These are phyloP conservation scores for Fraxinus cuspidata DNA, from an alignment of 257 asterid genomes.

Conservation along the genomic window DNA sequence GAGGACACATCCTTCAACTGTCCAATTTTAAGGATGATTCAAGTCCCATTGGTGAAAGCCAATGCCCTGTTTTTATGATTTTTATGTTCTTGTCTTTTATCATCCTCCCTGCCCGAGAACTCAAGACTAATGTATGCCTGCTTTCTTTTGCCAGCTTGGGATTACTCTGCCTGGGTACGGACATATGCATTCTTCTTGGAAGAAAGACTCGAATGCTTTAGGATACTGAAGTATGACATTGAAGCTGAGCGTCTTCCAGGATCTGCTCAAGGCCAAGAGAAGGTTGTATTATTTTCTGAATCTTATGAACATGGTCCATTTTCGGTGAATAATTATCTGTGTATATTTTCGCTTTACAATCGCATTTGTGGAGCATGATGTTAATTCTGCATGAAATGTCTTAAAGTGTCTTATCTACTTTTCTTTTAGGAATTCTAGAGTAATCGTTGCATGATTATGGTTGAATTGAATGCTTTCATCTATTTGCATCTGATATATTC, in stretches of 20 bases:
- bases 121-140: constrained; percentile 8
- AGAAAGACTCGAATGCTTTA: constrained; percentile 90
- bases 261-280: constrained; percentile 79
- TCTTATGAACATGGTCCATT: not conserved
- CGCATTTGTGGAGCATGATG: not conserved
- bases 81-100: not conserved
- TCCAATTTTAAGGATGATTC: constrained; percentile 94
- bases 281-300: constrained; percentile 41
- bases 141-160: constrained; percentile 73
- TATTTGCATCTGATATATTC: not conserved
- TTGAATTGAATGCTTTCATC: not conserved
- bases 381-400: not conserved
- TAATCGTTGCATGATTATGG: not conserved
- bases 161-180: constrained; percentile 94
- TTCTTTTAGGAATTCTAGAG: not conserved
- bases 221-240: constrained; percentile 68
- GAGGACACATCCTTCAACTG: constrained; percentile 77
- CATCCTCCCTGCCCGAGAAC: not conserved
- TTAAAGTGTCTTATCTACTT: not conserved
- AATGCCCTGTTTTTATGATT: not conserved
- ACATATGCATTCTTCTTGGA: constrained; percentile 85
- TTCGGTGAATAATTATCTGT: not conserved
- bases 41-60: constrained; percentile 68
- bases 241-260: constrained; percentile 83
- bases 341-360: not conserved